phyloP scores from a whole-genome alignment of 148 eudicot species.

The Fagopyrum esculentum region DNA sequence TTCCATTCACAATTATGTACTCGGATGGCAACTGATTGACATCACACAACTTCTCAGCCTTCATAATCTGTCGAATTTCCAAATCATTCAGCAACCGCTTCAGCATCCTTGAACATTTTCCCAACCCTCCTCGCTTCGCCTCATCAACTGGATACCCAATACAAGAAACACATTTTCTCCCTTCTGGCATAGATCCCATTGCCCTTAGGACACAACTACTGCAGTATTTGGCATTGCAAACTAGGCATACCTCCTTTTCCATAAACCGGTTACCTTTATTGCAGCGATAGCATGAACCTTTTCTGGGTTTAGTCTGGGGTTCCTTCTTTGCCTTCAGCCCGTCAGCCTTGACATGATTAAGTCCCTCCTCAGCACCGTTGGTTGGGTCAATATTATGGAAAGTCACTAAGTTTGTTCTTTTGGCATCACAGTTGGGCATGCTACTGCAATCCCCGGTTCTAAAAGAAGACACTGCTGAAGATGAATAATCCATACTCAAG shows the following conservation, averaged over 20 bases:
- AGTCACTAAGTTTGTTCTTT: constrained; percentile 42
- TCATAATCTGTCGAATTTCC: constrained; percentile 86
- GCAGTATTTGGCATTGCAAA: constrained; percentile 95
- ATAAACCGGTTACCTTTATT: constrained; percentile 80
- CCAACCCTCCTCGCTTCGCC: constrained; percentile 70
- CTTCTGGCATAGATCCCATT: constrained; percentile 99
- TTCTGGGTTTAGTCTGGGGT: constrained; percentile 42
- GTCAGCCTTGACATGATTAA: constrained; percentile 29
- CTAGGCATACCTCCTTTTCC: constrained; percentile 88
- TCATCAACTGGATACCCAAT: constrained; percentile 84
- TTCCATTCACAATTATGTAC: constrained; percentile 74
- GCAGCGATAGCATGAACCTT: constrained; percentile 90
- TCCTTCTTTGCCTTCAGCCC: constrained; percentile 40
- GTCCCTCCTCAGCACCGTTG: constrained; percentile 38
- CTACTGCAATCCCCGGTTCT: constrained; percentile 55
- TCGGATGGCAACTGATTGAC: constrained; percentile 90
- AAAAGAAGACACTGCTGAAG: constrained; percentile 69
- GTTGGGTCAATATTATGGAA: constrained; percentile 65
- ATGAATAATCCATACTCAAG: constrained; percentile 65
- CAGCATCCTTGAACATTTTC: constrained; percentile 86
- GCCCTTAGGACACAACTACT: constrained; percentile 83
- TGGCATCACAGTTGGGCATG: constrained; percentile 42
- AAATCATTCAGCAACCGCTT: constrained; percentile 83
- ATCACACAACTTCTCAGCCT: constrained; percentile 85
- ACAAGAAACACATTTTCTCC: constrained; percentile 91